These are phyloP conservation scores for Sporisorium sorghi DNA, from an alignment of 1,284 basidiomycete species.

Conservation along the genomic window DNA sequence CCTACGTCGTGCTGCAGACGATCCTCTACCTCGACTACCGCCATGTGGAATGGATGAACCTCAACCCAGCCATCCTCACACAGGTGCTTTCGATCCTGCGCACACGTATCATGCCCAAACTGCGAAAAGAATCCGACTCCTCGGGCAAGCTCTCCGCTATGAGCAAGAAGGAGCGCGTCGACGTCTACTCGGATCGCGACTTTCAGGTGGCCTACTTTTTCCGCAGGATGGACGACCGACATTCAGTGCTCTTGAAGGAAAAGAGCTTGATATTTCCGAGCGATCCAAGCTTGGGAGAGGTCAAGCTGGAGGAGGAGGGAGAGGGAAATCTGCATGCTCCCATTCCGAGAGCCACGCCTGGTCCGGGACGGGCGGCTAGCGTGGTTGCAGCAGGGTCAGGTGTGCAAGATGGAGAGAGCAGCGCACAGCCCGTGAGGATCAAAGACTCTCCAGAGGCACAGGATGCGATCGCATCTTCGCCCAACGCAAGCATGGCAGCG, in stretches of 20 bases:
- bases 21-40: constrained; percentile 70
- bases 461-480: constrained; percentile 6
- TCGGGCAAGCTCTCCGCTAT: constrained; percentile 63
- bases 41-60: constrained; percentile 70
- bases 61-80: constrained; percentile 46
- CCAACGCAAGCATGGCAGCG: constrained; percentile 20
- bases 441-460: constrained; percentile 43
- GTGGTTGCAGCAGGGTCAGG: not conserved
- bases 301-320: constrained; percentile 55
- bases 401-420: constrained; percentile 19
- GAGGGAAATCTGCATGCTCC: constrained; percentile 52
- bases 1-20: constrained; percentile 68
- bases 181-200: constrained; percentile 65
- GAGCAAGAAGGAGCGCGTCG: constrained; percentile 67
- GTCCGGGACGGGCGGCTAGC: constrained; percentile 7
- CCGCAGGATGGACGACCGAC: constrained; percentile 64
- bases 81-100: constrained; percentile 63
- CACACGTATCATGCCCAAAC: constrained; percentile 67
- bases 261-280: constrained; percentile 42
- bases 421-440: constrained; percentile 24
- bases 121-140: constrained; percentile 59
- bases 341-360: constrained; percentile 33
- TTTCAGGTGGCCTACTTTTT: constrained; percentile 70
- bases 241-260: constrained; percentile 68
- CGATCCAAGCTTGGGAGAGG: constrained; percentile 33